Evolutionary conservation across 78 protist genomes (phyloP).

Genomic region (Isochrysis galbana): DNA sequence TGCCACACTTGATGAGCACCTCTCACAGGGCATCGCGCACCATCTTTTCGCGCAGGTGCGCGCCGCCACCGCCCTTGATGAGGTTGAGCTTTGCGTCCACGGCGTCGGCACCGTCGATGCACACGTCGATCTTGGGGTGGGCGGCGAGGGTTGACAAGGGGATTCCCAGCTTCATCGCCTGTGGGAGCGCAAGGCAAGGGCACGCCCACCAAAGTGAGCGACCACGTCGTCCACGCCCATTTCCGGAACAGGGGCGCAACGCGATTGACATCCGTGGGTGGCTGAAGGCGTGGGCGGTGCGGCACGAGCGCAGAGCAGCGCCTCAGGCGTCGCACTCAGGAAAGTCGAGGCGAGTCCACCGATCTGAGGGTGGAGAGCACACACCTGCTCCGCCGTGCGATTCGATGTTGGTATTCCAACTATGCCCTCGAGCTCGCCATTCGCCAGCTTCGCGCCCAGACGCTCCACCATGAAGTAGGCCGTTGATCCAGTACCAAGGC

Average conservation of each 20-base stretch:
- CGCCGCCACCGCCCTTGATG: slow-evolving; percentile 63
- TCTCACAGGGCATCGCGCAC: too few relatives aligned
- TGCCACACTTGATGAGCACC: too few relatives aligned
- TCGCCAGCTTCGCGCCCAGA: slow-evolving; percentile 28
- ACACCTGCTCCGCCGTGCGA: slow-evolving; percentile 46
- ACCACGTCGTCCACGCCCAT: too few relatives aligned
- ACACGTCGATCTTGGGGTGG: slow-evolving; percentile 43
- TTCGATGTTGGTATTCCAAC: slow-evolving; percentile 50
- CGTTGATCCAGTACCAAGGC: slow-evolving; percentile 66
- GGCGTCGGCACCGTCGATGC: slow-evolving; percentile 58
- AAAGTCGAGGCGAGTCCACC: too few relatives aligned
- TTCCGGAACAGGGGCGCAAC: too few relatives aligned
- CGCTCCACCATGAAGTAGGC: slow-evolving; percentile 52
- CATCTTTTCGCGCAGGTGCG: slow-evolving; percentile 65
- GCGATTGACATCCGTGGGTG: too few relatives aligned
- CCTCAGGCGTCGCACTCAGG: too few relatives aligned
- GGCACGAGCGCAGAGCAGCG: too few relatives aligned
- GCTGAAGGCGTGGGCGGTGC: too few relatives aligned
- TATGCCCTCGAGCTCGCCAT: slow-evolving; percentile 52
- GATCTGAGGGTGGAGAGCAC: too few relatives aligned
- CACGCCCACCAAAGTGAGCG: too few relatives aligned
- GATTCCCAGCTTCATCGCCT: slow-evolving; percentile 44
- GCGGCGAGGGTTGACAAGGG: slow-evolving; percentile 45
- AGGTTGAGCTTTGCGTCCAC: slow-evolving; percentile 44
- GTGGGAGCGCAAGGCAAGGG: too few relatives aligned